Evolutionary conservation across 768 basidiomycete species (phyloP), one percentile per base, ranked within the genome.

Genomic region (Naganishia friedmannii): DNA sequence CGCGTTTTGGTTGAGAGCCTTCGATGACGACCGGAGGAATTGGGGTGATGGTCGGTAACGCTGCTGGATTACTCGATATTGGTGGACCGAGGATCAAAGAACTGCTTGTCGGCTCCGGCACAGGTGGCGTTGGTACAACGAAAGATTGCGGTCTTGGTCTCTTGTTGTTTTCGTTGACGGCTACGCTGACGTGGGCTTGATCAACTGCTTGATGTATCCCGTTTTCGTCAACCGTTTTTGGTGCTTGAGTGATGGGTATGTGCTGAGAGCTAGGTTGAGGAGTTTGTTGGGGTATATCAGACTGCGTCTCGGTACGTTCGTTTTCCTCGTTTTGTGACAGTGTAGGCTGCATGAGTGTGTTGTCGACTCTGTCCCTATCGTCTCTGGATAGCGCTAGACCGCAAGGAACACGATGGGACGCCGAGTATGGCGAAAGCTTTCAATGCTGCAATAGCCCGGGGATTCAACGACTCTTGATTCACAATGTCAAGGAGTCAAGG

Each of bases 1-100:
- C 65, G 13, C 70, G 32, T 58, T 70, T 70, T 42, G 70, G 70
- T 42, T 53, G 37, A 8, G 60, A 63, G 8, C 60, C 60, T 46
- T 63, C 60, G 42, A 63, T 42, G 19, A 42, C 42, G 15, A 29
- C 60, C 12, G 60, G n/a, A 42, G 60, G 60, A 37, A 63, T 42
- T 45, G 39, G 39, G 29, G 17, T 63, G 34, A 58, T 37, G 57
- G 57, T 58, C 8, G 57, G 7, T 23, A 42, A 34, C 4, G 60
- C 9, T n/a, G 6, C 28, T 2, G 26, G 42, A 21, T 9, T n/a
- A 42, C 26, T 37, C 48, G 48, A 51, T 26, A 45, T 13, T n/a
- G 23, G 21, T 0, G 60, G 39, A 29, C 42, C 60, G 19, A 58
- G 31, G 2, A 29, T 42, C 15, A 34, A n/a, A 9, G 42, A 34